phyloP scores from a whole-genome alignment of 371 early-diverging fungal species.

The Coemansia sp. region DNA sequence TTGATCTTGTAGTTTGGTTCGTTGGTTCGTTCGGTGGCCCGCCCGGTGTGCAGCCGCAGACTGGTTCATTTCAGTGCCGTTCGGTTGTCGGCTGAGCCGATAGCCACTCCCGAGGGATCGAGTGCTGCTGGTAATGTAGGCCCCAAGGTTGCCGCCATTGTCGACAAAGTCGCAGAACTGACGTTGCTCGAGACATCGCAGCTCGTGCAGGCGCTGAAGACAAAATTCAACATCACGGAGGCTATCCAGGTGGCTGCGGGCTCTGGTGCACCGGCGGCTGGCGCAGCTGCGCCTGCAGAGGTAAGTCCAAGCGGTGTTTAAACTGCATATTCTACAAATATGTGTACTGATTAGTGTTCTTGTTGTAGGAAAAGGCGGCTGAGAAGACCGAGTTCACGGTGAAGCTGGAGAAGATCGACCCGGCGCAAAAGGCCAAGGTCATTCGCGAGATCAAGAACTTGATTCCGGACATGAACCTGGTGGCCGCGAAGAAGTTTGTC shows the following conservation, averaged over 20 bases:
- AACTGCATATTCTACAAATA: not conserved
- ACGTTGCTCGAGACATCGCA: conserved; percentile 90
- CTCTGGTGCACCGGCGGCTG: conserved; percentile 59
- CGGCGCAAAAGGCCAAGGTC: conserved; percentile 93
- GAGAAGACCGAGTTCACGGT: conserved; percentile 93
- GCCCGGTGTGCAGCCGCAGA: conserved; percentile 38
- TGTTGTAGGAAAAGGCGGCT: conserved; percentile 47
- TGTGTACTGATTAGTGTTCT: not conserved
- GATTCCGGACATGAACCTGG: conserved; percentile 87
- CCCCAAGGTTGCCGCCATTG: conserved; percentile 80
- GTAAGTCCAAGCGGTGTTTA: conserved; percentile 14
- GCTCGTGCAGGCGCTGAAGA: conserved; percentile 85
- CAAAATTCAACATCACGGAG: conserved; percentile 83
- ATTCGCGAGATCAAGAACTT: conserved; percentile 96
- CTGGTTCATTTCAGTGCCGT: conserved; percentile 37
- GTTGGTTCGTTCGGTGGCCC: conserved; percentile 35
- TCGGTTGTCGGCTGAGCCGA: conserved; percentile 46
- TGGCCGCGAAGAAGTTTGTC: conserved; percentile 98
- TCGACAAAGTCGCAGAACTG: conserved; percentile 83
- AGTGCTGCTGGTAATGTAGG: conserved; percentile 57
- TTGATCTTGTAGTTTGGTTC: conserved; percentile 30
- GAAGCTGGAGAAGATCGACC: conserved; percentile 94
- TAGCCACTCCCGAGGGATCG: conserved; percentile 48
- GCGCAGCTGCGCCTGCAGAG: conserved; percentile 65
- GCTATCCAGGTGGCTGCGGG: conserved; percentile 80